These are phyloP conservation scores for Quercus parvula DNA, from an alignment of 306 rosid genomes.

Conservation along the genomic window DNA sequence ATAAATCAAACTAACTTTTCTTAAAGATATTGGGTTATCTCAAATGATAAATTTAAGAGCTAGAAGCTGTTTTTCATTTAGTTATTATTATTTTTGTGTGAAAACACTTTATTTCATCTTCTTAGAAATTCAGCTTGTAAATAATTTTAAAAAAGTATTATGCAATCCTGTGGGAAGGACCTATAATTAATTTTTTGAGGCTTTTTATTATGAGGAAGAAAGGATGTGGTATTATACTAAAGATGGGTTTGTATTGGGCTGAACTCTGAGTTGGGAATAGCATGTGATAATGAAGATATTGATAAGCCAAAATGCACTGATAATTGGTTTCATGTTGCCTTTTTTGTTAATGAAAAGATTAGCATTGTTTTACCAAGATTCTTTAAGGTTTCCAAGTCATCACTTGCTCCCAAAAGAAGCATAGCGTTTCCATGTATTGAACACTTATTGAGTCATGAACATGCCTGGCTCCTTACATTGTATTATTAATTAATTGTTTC, in stretches of 20 bases:
- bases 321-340: not conserved
- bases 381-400: not conserved
- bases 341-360: not conserved
- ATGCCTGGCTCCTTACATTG: not conserved
- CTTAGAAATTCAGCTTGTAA: not conserved
- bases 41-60: not conserved
- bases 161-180: not conserved
- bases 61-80: not conserved
- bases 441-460: not conserved
- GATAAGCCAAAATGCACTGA: not conserved
- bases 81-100: not conserved
- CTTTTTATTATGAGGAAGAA: not conserved
- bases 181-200: not conserved
- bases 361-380: not conserved
- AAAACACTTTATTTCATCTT: not conserved
- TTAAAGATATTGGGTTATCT: not conserved
- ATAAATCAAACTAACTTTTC: constrained; percentile 6
- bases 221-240: not conserved
- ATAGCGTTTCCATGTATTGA: not conserved
- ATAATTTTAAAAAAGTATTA: not conserved
- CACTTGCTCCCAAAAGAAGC: not conserved
- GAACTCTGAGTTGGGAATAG: not conserved
- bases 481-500: not conserved
- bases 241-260: not conserved
- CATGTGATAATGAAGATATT: not conserved